Percentiles rank a stretch among this genome's conserved stretches.
Conservation (phyloP, 208 protist genomes). For the Leishmania tropica region DNA sequence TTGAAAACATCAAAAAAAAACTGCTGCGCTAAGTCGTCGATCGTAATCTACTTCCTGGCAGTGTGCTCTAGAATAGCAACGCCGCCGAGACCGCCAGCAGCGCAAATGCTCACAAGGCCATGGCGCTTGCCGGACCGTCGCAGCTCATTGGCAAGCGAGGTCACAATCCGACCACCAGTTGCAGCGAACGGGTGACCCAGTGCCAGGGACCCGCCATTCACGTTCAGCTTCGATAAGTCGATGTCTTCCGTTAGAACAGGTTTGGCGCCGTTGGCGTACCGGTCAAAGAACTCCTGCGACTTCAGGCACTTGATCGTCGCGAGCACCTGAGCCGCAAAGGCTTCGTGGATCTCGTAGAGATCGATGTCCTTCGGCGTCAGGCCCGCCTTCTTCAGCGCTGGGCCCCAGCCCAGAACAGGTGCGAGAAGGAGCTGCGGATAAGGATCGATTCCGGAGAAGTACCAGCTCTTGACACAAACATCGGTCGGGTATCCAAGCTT, state of each 20-base stretch:
- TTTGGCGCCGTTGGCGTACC: conserved; percentile 36
- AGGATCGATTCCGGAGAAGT: conserved; percentile 85
- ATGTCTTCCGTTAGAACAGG: conserved; percentile 48
- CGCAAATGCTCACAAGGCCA: conserved; percentile 88
- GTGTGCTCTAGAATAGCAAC: conserved; percentile 75
- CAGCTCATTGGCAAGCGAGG: conserved; percentile 76
- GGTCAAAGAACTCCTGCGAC: conserved; percentile 76
- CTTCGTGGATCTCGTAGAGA: conserved; percentile 90
- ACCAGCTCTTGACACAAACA: conserved; percentile 58
- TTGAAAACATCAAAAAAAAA: neutral
- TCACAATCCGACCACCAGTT: conserved; percentile 85
- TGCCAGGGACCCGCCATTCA: conserved; percentile 79
- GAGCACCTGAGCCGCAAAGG: conserved; percentile 89
- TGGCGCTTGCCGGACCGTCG: conserved; percentile 75
- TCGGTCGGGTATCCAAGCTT: conserved; percentile 80
- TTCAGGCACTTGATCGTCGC: conserved; percentile 71
- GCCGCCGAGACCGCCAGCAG: conserved; percentile 82
- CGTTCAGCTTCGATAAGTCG: conserved; percentile 80
- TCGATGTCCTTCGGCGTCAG: conserved; percentile 82
- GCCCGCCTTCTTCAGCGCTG: conserved; percentile 65
- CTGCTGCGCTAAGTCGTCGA: neutral
- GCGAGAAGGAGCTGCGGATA: conserved; percentile 89
- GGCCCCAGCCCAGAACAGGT: conserved; percentile 81
- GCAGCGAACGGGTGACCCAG: conserved; percentile 90
- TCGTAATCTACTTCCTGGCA: conserved; percentile 22